Evolutionary conservation across 176 grass and related monocot genomes (phyloP), one percentile per base, ranked within the genome.

Genomic region (Musa troglodytarum): DNA sequence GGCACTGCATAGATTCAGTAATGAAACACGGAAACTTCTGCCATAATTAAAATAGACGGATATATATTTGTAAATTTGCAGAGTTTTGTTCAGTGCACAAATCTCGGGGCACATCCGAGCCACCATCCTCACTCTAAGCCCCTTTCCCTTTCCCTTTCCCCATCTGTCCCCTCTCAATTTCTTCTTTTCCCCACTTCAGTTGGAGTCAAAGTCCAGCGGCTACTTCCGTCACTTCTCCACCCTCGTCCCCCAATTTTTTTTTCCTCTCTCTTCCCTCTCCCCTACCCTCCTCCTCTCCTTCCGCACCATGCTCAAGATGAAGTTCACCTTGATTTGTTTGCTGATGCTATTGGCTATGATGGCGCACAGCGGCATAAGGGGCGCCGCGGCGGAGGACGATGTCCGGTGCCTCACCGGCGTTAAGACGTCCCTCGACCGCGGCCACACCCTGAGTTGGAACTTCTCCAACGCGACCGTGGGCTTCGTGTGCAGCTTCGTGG

Each of bases 401-500:
- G 74, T 63, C 3, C 29, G 26, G 53, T 76, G 74, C 74, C 74
- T 76, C 3, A 55, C 16, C 26, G 54, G 56, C 17, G 74, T 76
- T 1, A 20, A 76, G 49, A n/a, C n/a, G 49, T 6, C 75, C 28
- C 20, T 77, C 49, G 75, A 53, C 16, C 12, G 21, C 20, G 12
- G 1, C 43, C 0, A 2, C 20, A 3, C 0, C 12, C 75, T 77
- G 19, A 25, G 20, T 21, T 77, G 75, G 75, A 17, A 52, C 49
- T 77, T 77, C 75, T 25, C 75, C 59, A 77, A 77, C 75, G 0
- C 1, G 49, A 65, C 75, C 12, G 59, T 52, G n/a, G 61, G 59
- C 1, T 77, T 16, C 21, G 61, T 77, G 1, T 77, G 75, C 75
- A 77, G 1, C 61, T 77, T 77, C 61, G 75, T 25, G 1, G 75